phyloP scores from a whole-genome alignment of 148 eudicot genomes.

The Rhododendron kiyosumense region DNA sequence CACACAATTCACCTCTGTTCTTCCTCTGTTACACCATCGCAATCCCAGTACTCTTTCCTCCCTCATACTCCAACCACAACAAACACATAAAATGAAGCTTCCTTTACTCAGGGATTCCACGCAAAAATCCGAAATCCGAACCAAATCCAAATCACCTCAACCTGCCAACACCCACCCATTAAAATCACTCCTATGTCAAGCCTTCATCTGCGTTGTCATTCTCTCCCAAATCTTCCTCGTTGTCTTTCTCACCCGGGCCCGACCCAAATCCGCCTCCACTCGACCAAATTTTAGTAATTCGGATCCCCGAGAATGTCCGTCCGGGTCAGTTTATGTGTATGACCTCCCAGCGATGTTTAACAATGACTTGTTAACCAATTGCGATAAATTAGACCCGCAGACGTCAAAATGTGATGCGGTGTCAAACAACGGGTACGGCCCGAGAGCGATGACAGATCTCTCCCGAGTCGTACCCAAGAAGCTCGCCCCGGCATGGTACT shows the following conservation, averaged over 20 bases:
- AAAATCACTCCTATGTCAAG: conserved; percentile 16
- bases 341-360: conserved; percentile 56
- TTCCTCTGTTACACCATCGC: neutral
- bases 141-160: conserved; percentile 24
- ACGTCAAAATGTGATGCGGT: conserved; percentile 49
- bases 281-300: neutral
- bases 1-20: neutral
- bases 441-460: conserved; percentile 16
- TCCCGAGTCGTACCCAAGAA: conserved; percentile 30
- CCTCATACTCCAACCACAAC: neutral
- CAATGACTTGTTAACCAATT: conserved; percentile 40
- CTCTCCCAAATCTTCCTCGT: conserved; percentile 53
- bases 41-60: neutral
- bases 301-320: conserved; percentile 24
- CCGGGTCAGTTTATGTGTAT: conserved; percentile 62
- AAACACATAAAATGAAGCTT: conserved; percentile 24
- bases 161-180: conserved; percentile 15
- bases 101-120: conserved; percentile 15
- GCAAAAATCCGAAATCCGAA: neutral
- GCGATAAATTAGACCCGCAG: conserved; percentile 52
- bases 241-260: conserved; percentile 17
- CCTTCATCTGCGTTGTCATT: conserved; percentile 42
- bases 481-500: conserved; percentile 40
- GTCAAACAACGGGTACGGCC: conserved; percentile 63
- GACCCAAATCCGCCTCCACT: conserved; percentile 22